Percentiles rank a stretch among this genome's conserved stretches.
These are phyloP conservation scores for Rutidosis leptorrhynchoides DNA, from an alignment of 129 eudicot species.

Conservation along the genomic window DNA sequence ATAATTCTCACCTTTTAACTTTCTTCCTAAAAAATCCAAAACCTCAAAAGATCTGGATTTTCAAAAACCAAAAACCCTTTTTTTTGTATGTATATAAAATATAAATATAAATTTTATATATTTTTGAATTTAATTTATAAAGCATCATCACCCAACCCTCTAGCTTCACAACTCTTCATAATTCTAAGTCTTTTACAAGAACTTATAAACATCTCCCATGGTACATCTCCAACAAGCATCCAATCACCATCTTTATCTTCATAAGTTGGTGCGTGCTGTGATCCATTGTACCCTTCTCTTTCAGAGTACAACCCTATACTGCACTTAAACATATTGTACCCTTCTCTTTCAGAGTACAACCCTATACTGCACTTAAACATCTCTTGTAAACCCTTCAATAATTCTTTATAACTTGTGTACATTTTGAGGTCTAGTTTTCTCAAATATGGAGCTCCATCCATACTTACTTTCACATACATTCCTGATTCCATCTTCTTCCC, in stretches of 20 bases:
- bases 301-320: too few relatives aligned
- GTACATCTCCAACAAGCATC: too few relatives aligned
- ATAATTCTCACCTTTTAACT: slow-evolving; percentile 13
- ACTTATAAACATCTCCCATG: too few relatives aligned
- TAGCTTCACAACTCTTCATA: slow-evolving; percentile 75
- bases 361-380: slow-evolving; percentile 81
- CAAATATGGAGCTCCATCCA: slow-evolving; percentile 91
- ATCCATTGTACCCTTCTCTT: too few relatives aligned
- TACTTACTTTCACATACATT: too few relatives aligned
- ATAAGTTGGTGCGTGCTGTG: too few relatives aligned
- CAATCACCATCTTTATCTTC: too few relatives aligned
- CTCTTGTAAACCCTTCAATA: slow-evolving; percentile 53
- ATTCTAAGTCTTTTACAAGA: too few relatives aligned
- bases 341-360: too few relatives aligned
- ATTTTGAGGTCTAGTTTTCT: slow-evolving; percentile 78
- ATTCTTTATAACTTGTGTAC: slow-evolving; percentile 59
- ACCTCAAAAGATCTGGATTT: slow-evolving; percentile 19
- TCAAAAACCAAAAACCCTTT: slow-evolving; percentile 19
- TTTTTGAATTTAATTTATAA: slow-evolving; percentile 14
- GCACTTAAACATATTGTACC: too few relatives aligned
- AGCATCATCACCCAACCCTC: slow-evolving; percentile 57
- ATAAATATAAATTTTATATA: background rate
- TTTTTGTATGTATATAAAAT: background rate
- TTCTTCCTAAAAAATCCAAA: slow-evolving; percentile 28
- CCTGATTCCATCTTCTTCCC: slow-evolving; percentile 44